Conservation (phyloP, 2,329 filamentous ascomycete genomes). For the Aspergillus glaucus region DNA sequence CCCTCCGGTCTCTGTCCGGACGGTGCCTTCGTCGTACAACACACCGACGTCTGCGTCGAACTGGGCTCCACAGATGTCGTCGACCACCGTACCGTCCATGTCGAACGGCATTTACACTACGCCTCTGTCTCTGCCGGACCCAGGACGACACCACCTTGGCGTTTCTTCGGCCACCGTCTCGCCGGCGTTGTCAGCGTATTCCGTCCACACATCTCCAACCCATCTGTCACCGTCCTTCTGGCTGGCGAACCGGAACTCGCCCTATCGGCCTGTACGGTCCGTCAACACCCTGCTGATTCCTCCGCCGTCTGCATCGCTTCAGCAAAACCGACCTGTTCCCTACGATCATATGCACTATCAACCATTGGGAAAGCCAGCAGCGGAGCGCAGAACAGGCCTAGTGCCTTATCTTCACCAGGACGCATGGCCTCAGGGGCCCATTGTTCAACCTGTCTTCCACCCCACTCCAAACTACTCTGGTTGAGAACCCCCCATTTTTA, state of each 20-base stretch:
- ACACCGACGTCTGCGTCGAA: slow-evolving; percentile 37
- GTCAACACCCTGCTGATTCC: slow-evolving; percentile 89
- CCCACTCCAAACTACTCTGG: slow-evolving; percentile 23
- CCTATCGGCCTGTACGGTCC: slow-evolving; percentile 82
- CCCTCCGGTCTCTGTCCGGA: slow-evolving; percentile 57
- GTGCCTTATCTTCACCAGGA: slow-evolving; percentile 52
- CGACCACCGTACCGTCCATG: slow-evolving; percentile 24
- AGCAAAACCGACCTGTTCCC: slow-evolving; percentile 60
- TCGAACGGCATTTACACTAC: slow-evolving; percentile 24
- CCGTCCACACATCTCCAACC: slow-evolving; percentile 54
- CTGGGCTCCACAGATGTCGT: slow-evolving; percentile 42
- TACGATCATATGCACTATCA: slow-evolving; percentile 79
- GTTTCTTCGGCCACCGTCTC: slow-evolving; percentile 55
- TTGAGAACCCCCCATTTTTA: slow-evolving; percentile 9
- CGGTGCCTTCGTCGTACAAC: slow-evolving; percentile 72
- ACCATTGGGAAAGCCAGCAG: slow-evolving; percentile 63
- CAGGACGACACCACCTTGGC: slow-evolving; percentile 42
- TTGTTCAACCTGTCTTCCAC: slow-evolving; percentile 25
- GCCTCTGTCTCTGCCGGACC: slow-evolving; percentile 26
- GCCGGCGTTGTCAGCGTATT: slow-evolving; percentile 62
- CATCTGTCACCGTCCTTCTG: slow-evolving; percentile 83
- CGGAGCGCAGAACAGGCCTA: slow-evolving; percentile 60
- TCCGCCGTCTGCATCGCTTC: slow-evolving; percentile 71
- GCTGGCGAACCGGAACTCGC: slow-evolving; percentile 79
- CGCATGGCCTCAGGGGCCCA: slow-evolving; percentile 33